Percentiles rank a stretch among this genome's conserved stretches.
Evolutionary conservation across 495 filamentous ascomycete species (phyloP).

Genomic region (Thermochaetoides thermophila): DNA sequence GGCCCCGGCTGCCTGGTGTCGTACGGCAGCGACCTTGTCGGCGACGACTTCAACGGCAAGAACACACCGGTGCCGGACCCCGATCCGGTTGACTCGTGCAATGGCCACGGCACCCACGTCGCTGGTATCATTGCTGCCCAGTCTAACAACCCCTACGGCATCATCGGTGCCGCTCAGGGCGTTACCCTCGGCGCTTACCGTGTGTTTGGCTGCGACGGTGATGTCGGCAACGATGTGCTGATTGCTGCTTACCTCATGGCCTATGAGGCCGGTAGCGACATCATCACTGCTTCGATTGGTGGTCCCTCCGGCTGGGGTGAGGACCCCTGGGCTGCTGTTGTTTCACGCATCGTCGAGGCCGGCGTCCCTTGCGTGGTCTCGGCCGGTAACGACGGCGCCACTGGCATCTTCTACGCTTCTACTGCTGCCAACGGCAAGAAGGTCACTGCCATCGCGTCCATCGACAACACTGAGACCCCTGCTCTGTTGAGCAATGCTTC

Average conservation of each 20-base stretch:
- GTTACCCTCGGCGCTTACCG: conserved; percentile 41
- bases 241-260: conserved; percentile 41
- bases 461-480: conserved; percentile 33
- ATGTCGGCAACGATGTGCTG: conserved; percentile 36
- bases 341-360: conserved; percentile 38
- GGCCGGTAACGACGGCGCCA: conserved; percentile 37
- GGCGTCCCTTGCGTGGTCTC: conserved; percentile 42
- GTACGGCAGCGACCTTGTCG: conserved; percentile 39
- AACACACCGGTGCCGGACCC: conserved; percentile 29
- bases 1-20: conserved; percentile 37
- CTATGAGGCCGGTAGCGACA: conserved; percentile 41
- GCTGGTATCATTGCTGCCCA: conserved; percentile 42
- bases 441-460: conserved; percentile 37
- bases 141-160: conserved; percentile 30
- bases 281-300: conserved; percentile 48
- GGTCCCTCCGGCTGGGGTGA: conserved; percentile 39
- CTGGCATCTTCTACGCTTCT: conserved; percentile 39
- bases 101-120: conserved; percentile 36
- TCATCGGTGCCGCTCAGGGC: conserved; percentile 39
- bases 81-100: conserved; percentile 31
- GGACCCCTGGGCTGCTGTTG: conserved; percentile 38
- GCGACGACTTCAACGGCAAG: conserved; percentile 31
- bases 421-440: conserved; percentile 36
- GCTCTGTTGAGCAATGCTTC: conserved; percentile 24
- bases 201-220: conserved; percentile 36